Evolutionary conservation across 139 green algal species (phyloP), one percentile per base, ranked within the genome.

Genomic region (Nannochloris sp.): DNA sequence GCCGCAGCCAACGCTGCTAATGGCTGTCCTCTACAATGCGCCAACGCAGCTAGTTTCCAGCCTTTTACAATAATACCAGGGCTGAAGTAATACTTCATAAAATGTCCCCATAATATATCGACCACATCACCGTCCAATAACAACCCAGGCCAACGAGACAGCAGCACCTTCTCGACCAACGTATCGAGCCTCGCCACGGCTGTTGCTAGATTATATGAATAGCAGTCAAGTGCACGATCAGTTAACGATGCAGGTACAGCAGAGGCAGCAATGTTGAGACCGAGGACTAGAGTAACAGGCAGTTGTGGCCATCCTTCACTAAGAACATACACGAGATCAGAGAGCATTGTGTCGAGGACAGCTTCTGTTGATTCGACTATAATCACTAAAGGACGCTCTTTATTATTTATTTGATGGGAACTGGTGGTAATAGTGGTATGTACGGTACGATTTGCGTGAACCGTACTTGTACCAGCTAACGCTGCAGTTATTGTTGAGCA

Each of bases 351-450:
- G 5, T 57, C 25, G 25, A 79, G 62, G 2, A 65, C 58, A 0
- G 39, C 53, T 25, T 87, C 80, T 12, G 64, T 66, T 10, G 61
- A 67, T 51, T 83, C 74, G 47, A 87, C 42, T 24, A 87, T 29
- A 2, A 87, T 51, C 10, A 81, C 80, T 48, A 87, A 36, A 31
- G 80, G 80, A 45, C 55, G 31, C 10, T 53, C 2, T 3, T 63
- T 47, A 6, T 37, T 54, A 27, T 29, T 39, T 14, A 29, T 25
- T 34, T 61, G 45, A 34, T 42, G 2, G 39, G 13, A 38, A 54
- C 24, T 45, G 37, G 12, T 9, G 9, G 37, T 45, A 45, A 45
- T n/a, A n/a, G n/a, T n/a, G n/a, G n/a, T n/a, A n/a, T n/a, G n/a
- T n/a, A n/a, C n/a, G n/a, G n/a, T n/a, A n/a, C n/a, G n/a, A n/a